Base-by-base conservation (phyloP, 73 alveolate species). In the Vitrella brassicaformis region DNA sequence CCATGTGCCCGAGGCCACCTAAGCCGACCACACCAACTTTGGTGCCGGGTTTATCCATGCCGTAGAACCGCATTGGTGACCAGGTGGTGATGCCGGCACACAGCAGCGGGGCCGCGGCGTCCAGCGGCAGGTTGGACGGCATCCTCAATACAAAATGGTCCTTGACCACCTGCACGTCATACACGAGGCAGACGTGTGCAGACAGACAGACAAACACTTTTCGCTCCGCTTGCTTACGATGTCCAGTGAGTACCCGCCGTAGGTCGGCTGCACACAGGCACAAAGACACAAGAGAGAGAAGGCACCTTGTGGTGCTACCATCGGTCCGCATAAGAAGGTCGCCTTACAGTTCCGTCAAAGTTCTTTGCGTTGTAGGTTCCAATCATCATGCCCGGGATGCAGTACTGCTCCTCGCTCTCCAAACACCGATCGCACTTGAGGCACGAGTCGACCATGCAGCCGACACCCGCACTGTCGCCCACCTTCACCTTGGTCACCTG, bases 381-480 rank as follows among this genome's bases (percentile, higher is more conserved):
- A 14, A 39, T 39, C 56, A 39, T 39, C n/a, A n/a, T n/a, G 22
- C 56, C 56, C 4, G 4, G 4, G 56, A 39, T 4, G 14, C 56
- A 39, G 56, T 39, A 39, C 56, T 39, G 56, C 14, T 39, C 56
- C 56, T 39, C 56, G 56, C 56, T 14, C 14, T 39, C 56, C 56
- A 8, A 8, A 14, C 56, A 39, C 22, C 14, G 4, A 4, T 39
- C 56, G 56, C 56, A 77, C 29, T 46, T 71, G 30, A 28, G 47
- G 56, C 68, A 70, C 67, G 66, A 67, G 31, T 67, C 84, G 39
- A 82, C 64, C 45, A 31, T 74, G 66, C 85, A 69, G 27, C 89
- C 89, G 77, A 82, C 79, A 0, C 89, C 89, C 26, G 77, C 89
- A 31, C 46, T 69, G 25, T 82, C 89, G 31, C 89, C 89, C 47